Percentiles rank a stretch among this genome's conserved stretches.
Conservation (phyloP, 129 eudicot genomes). For the Artemisia tridentata region DNA sequence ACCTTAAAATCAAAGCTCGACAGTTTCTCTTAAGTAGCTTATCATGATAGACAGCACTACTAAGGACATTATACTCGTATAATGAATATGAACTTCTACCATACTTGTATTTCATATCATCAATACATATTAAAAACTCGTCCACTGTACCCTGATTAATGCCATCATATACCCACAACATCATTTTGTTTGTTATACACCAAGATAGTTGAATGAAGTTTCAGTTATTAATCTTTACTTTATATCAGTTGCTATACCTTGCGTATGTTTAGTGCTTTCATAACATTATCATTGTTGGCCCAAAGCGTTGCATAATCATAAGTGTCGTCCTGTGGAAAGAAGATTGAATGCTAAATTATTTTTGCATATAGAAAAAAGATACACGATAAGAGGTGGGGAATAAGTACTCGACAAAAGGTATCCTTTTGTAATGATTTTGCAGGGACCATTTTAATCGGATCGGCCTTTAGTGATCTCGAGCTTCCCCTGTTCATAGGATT, state of each 20-base stretch:
- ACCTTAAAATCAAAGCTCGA: constrained; percentile 36
- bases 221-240: neutral
- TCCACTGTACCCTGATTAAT: constrained; percentile 20
- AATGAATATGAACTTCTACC: constrained; percentile 10
- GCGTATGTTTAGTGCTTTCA: constrained; percentile 20
- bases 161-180: neutral
- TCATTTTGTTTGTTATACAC: neutral
- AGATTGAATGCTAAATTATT: too few relatives aligned
- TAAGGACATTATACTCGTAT: constrained; percentile 21
- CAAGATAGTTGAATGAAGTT: too few relatives aligned
- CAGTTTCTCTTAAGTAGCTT: constrained; percentile 18
- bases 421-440: neutral
- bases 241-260: constrained; percentile 8
- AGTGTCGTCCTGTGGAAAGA: constrained; percentile 2
- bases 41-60: constrained; percentile 21
- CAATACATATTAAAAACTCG: constrained; percentile 20
- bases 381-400: neutral
- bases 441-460: constrained; percentile 4
- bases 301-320: constrained; percentile 22
- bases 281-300: constrained; percentile 27
- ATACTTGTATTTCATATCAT: constrained; percentile 23
- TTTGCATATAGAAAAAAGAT: neutral
- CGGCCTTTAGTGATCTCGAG: neutral
- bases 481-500: constrained; percentile 1
- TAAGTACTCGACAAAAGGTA: constrained; percentile 19